Evolutionary conservation across 306 rosid species (phyloP), one percentile per base, ranked within the genome.

Genomic region (Vicia villosa): DNA sequence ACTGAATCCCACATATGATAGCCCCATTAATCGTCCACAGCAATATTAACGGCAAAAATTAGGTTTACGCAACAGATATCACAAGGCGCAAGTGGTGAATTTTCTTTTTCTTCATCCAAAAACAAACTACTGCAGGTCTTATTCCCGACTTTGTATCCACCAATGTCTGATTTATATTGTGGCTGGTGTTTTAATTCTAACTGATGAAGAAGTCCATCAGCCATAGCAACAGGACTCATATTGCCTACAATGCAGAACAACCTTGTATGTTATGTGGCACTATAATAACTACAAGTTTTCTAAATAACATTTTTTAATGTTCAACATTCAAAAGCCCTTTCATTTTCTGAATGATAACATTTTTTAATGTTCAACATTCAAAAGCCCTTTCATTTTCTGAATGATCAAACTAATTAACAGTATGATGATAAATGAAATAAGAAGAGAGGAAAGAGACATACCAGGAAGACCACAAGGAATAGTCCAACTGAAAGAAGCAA

Each of bases 401-500:
- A n/a, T n/a, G n/a, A n/a, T n/a, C n/a, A n/a, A n/a, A n/a, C n/a
- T n/a, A n/a, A n/a, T n/a, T n/a, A n/a, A n/a, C n/a, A n/a, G n/a
- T n/a, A n/a, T n/a, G n/a, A n/a, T n/a, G n/a, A n/a, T n/a, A n/a
- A n/a, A n/a, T n/a, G n/a, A n/a, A n/a, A n/a, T n/a, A n/a, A n/a
- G n/a, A n/a, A n/a, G 8, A 49, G 10, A 63, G 38, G 8, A 7
- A n/a, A 17, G 16, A 16, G 74, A 54, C 83, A 76, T n/a, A 89
- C 96, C 90, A 5, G 84, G 64, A 30, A 42, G 51, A 16, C 51
- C 40, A 15, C 86, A 74, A 1, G 97, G 97, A 81, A 91, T 81
- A 71, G 19, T 86, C 97, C 97, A 91, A 54, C 81, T 80, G 75
- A 91, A 88, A 5, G 77, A 81, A 47, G 81, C 70, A 91, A 91